phyloP scores from a whole-genome alignment of 495 filamentous ascomycete species.

The Penicillium simplicissimum region DNA sequence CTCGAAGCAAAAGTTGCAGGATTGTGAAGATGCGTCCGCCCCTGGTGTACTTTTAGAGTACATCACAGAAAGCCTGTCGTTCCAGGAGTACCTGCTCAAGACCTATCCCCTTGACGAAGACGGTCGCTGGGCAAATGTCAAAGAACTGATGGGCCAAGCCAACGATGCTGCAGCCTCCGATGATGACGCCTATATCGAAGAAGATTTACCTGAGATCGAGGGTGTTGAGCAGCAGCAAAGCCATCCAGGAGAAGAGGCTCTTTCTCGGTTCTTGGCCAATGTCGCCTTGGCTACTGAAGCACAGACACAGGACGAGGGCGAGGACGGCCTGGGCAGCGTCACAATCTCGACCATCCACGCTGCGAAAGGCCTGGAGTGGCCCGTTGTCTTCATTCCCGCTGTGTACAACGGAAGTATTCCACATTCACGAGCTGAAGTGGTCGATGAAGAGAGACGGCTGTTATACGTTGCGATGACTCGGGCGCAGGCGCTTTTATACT shows the following conservation, averaged over 20 bases:
- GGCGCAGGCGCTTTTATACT: conserved; percentile 86
- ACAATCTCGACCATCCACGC: conserved; percentile 97
- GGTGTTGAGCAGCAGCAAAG: conserved; percentile 67
- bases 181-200: conserved; percentile 53
- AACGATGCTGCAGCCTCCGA: conserved; percentile 56
- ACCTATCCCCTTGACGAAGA: conserved; percentile 77
- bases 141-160: conserved; percentile 78
- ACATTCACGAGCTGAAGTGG: conserved; percentile 88
- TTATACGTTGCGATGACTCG: conserved; percentile 98
- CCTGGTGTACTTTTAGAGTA: conserved; percentile 72
- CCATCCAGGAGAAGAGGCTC: conserved; percentile 58
- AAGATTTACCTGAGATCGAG: conserved; percentile 74
- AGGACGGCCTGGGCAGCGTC: conserved; percentile 58
- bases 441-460: conserved; percentile 84
- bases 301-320: conserved; percentile 54
- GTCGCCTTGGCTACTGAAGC: conserved; percentile 81
- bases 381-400: conserved; percentile 90
- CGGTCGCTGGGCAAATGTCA: conserved; percentile 85
- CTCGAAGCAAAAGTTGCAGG: conserved; percentile 57
- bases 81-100: conserved; percentile 69
- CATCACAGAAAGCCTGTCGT: conserved; percentile 70
- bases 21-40: conserved; percentile 47
- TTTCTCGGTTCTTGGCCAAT: conserved; percentile 87
- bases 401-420: conserved; percentile 92
- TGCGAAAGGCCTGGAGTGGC: conserved; percentile 97